phyloP scores from a whole-genome alignment of 140 eudicot species.

The Erigeron philadelphicus region DNA sequence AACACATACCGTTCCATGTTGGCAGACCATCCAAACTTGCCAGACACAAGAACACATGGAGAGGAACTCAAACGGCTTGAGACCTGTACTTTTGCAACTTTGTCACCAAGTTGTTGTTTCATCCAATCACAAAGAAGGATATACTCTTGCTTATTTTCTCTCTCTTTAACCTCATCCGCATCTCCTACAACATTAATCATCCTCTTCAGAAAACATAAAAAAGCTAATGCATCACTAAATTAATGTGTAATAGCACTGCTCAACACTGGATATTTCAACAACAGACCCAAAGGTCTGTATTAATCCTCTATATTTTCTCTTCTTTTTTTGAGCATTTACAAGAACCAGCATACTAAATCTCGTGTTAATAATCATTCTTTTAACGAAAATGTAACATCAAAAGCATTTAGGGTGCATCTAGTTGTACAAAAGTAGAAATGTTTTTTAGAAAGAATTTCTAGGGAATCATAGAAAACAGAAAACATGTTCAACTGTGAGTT shows the following conservation, averaged over 20 bases:
- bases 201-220: neutral
- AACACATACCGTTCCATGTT: slow-evolving; percentile 85
- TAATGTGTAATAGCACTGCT: neutral
- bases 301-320: neutral
- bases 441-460: too few species aligned
- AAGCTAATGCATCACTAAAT: neutral
- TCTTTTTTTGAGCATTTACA: neutral
- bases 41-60: slow-evolving; percentile 96
- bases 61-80: slow-evolving; percentile 88
- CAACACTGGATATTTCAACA: neutral
- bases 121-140: slow-evolving; percentile 90
- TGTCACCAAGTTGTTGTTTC: slow-evolving; percentile 92
- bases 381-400: neutral
- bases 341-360: neutral
- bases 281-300: neutral
- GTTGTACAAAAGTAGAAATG: too few species aligned
- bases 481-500: too few species aligned
- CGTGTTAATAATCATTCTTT: neutral
- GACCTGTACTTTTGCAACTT: slow-evolving; percentile 93
- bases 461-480: too few species aligned
- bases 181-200: slow-evolving; percentile 47
- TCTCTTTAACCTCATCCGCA: slow-evolving; percentile 78
- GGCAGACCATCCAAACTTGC: slow-evolving; percentile 99
- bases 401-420: neutral
- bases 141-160: slow-evolving; percentile 83